Base-by-base conservation (phyloP, 331 rosid genomes). In the Cydonia oblonga region DNA sequence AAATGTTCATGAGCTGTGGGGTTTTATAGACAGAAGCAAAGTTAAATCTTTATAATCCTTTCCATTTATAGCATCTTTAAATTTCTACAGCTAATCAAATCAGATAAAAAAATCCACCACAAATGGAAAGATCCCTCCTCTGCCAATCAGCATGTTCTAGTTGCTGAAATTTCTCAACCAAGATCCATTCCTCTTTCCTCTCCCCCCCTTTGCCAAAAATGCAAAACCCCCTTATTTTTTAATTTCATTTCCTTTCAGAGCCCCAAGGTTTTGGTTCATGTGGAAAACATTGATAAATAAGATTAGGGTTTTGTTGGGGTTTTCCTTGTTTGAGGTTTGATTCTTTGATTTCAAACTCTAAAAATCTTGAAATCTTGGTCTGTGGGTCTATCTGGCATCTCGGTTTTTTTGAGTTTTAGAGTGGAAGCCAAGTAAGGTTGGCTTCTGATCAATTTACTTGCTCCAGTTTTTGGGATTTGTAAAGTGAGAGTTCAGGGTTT, bases 11-110 rank as follows among this genome's bases (percentile, higher is more conserved):
- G n/a, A n/a, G n/a, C n/a, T n/a, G n/a, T n/a, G n/a, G n/a, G n/a
- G n/a, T n/a, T n/a, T n/a, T n/a, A n/a, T n/a, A n/a, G n/a, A n/a
- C 42, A 35, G 9, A 35, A 3, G 13, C 42, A 35, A 35, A 7
- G 35, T 33, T 33, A 7, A 32, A 33, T 44, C 5, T 49, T 20
- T 1, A 10, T 38, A 38, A 3, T 14, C 25, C 62, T 14, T 79
- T 69, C 70, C 77, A 76, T 81, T 84, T 82, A 69, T 72, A 51
- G 59, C 76, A 69, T 76, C 46, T 59, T 51, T 46, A 18, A 19
- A 30, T 62, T 8, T 61, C 33, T 32, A n/a, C 76, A 44, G 68
- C 68, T 12, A 19, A 44, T 19, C 52, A 51, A 69, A 30, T 30
- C 23, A 3, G 9, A 3, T 32, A 53, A 24, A 29, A 40, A 38